phyloP scores from a whole-genome alignment of 75 land plant genomes.

The Pinus albicaulis region DNA sequence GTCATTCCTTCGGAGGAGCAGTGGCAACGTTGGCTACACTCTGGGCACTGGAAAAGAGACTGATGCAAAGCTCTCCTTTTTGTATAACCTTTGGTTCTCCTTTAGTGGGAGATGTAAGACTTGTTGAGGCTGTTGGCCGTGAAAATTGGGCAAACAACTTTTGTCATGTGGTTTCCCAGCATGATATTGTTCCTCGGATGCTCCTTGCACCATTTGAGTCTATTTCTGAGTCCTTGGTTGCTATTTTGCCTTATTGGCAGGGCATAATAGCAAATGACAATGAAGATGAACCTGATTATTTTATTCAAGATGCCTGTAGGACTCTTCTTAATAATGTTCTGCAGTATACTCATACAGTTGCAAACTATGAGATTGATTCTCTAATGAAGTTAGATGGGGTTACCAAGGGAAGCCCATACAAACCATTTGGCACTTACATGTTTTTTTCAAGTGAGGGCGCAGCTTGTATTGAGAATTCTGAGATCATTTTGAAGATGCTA shows the following conservation, averaged over 20 bases:
- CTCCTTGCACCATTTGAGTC: conserved; percentile 43
- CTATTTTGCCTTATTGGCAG: conserved; percentile 28
- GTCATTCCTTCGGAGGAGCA: conserved; percentile 7
- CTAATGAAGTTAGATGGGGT: too few relatives aligned
- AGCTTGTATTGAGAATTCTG: conserved; percentile 6
- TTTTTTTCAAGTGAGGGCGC: conserved; percentile 3
- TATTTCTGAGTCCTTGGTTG: conserved; percentile 23
- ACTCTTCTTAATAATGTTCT: conserved; percentile 3
- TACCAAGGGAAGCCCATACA: conserved; percentile 6
- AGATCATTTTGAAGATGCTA: neutral
- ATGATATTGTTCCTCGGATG: conserved; percentile 64
- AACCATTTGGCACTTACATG: conserved; percentile 12
- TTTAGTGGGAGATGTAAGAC: conserved; percentile 46
- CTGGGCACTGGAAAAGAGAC: conserved; percentile 5
- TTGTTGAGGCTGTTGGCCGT: conserved; percentile 42
- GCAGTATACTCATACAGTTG: neutral
- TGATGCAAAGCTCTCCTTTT: neutral
- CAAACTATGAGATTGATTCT: neutral
- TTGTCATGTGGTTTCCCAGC: conserved; percentile 39
- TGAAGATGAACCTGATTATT: neutral
- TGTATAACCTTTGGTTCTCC: conserved; percentile 74
- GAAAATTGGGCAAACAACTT: conserved; percentile 52
- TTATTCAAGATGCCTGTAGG: conserved; percentile 1
- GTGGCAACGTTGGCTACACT: conserved; percentile 5
- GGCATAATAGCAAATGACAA: neutral